Conservation (phyloP, 495 filamentous ascomycete species). For the Astrocystis sublimbata region DNA sequence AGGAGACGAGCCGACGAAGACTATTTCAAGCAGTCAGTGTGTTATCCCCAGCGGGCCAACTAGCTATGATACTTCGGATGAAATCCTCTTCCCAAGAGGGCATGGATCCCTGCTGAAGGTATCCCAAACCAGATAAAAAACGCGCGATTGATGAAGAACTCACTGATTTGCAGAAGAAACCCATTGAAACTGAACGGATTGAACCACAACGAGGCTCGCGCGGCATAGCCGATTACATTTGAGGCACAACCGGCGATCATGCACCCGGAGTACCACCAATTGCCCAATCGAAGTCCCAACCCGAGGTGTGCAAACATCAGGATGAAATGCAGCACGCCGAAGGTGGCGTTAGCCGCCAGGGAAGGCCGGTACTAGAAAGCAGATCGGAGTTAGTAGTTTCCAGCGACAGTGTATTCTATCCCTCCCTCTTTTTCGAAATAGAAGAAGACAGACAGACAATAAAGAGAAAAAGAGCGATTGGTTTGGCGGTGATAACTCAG, state of each 20-base stretch:
- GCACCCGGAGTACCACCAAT: constrained; percentile 41
- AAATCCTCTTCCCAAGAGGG: too few relatives aligned
- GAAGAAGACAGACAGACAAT: too few relatives aligned
- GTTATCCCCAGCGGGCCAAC: neutral
- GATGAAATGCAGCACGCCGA: constrained; percentile 28
- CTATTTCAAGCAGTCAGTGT: constrained; percentile 15
- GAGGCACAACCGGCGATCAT: constrained; percentile 38
- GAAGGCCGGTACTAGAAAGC: constrained; percentile 38
- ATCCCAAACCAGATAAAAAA: neutral
- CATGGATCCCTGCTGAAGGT: neutral
- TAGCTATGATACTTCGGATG: neutral
- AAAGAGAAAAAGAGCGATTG: too few relatives aligned
- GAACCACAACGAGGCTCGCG: constrained; percentile 45
- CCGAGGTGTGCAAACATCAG: constrained; percentile 27
- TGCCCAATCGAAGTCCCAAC: constrained; percentile 43
- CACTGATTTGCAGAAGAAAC: constrained; percentile 54
- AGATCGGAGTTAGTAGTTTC: too few relatives aligned
- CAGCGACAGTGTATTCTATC: too few relatives aligned
- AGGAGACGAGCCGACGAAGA: constrained; percentile 58
- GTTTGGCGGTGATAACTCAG: too few relatives aligned
- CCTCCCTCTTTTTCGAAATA: too few relatives aligned
- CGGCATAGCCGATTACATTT: constrained; percentile 53
- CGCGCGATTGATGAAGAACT: constrained; percentile 10
- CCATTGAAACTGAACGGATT: constrained; percentile 50
- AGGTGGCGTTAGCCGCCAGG: constrained; percentile 29